Evolutionary conservation across 2,329 filamentous ascomycete species (phyloP).

Genomic region (Chaetomiaceae sp.): DNA sequence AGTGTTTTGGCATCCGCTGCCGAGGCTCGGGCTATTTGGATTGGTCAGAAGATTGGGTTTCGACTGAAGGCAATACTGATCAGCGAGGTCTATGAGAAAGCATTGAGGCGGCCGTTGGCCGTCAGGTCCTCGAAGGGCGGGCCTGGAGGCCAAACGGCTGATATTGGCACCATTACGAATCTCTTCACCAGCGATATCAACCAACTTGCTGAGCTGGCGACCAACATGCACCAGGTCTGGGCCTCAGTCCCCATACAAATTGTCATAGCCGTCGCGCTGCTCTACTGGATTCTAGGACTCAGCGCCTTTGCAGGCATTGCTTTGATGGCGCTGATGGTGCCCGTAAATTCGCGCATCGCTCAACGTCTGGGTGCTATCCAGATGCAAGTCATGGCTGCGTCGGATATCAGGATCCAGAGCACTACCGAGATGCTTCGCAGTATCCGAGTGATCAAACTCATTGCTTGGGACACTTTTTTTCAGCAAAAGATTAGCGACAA

Average conservation of each 20-base stretch:
- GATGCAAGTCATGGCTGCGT: conserved; percentile 83
- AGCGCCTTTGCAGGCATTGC: conserved; percentile 88
- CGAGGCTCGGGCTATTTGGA: conserved; percentile 82
- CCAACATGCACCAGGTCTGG: conserved; percentile 89
- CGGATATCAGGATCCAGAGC: conserved; percentile 87
- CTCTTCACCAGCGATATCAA: conserved; percentile 99
- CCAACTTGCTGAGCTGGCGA: conserved; percentile 89
- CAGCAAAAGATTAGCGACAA: conserved; percentile 82
- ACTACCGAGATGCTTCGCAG: conserved; percentile 96
- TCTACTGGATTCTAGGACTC: conserved; percentile 83
- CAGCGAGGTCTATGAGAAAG: conserved; percentile 93
- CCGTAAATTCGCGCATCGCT: conserved; percentile 82
- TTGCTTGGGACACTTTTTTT: conserved; percentile 93
- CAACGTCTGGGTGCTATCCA: conserved; percentile 78
- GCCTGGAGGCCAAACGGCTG: conserved; percentile 66
- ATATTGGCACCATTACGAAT: conserved; percentile 93
- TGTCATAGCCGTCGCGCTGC: conserved; percentile 68
- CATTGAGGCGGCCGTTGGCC: conserved; percentile 80
- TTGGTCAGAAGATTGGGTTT: conserved; percentile 88
- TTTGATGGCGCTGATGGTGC: conserved; percentile 81
- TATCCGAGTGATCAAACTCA: conserved; percentile 97
- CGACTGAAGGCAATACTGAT: conserved; percentile 88
- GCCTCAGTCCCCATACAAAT: conserved; percentile 86
- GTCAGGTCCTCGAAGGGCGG: conserved; percentile 46
- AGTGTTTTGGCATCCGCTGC: conserved; percentile 75